Evolutionary conservation across 305 asterid species (phyloP).

Genomic region (Rubia tinctorum): DNA sequence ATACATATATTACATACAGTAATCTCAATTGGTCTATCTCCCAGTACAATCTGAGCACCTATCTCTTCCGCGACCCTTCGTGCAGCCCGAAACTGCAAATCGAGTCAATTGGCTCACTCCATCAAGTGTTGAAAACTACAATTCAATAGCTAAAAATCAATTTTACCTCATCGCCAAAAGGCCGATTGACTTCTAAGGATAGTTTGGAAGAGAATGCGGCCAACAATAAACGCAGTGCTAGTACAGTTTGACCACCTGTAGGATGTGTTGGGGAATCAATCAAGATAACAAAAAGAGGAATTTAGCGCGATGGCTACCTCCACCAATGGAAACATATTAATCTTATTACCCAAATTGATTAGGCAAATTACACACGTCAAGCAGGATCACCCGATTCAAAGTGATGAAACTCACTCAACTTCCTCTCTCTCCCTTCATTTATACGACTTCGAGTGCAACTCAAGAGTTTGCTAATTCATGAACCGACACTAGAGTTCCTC

Average conservation of each 20-base stretch:
- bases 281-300: background rate
- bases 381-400: no score
- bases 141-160: background rate
- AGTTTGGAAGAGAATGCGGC: constrained; percentile 82
- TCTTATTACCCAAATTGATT: no score
- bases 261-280: background rate
- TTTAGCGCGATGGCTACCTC: no score
- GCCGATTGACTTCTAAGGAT: constrained; percentile 66
- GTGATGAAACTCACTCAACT: background rate
- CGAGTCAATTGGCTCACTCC: constrained; percentile 8
- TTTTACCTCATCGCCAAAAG: constrained; percentile 83
- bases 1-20: constrained; percentile 44
- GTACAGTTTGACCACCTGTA: constrained; percentile 89
- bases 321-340: no score
- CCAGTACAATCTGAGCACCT: constrained; percentile 90
- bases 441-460: no score
- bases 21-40: constrained; percentile 94
- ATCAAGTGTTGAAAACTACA: background rate
- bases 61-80: constrained; percentile 77
- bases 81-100: constrained; percentile 86
- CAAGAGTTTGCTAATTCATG: no score
- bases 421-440: no score
- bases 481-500: no score
- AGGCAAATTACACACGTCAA: background rate
- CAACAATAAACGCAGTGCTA: constrained; percentile 74